phyloP scores from a whole-genome alignment of 345 rosid species.

The Mallotus nudiflorus region DNA sequence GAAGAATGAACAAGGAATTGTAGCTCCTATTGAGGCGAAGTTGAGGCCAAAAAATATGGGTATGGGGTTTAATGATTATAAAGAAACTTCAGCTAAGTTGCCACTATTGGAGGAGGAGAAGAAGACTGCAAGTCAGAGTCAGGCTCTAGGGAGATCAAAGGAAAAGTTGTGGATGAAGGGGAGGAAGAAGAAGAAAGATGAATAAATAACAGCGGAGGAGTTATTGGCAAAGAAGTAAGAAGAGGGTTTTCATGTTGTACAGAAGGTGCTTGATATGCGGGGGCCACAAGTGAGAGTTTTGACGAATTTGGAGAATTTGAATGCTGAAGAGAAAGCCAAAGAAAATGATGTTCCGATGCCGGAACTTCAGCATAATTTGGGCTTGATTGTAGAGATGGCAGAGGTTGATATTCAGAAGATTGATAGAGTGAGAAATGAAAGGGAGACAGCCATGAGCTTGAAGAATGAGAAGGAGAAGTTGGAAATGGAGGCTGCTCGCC shows the following conservation, averaged over 20 bases:
- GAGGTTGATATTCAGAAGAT: constrained; percentile 88
- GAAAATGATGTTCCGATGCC: constrained; percentile 91
- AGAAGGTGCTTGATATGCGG: constrained; percentile 91
- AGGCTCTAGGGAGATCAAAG: constrained; percentile 35
- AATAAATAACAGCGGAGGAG: constrained; percentile 64
- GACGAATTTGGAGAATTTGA: constrained; percentile 83
- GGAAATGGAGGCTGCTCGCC: constrained; percentile 49
- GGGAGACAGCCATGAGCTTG: constrained; percentile 79
- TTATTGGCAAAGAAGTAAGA: constrained; percentile 78
- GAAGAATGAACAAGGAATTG: constrained; percentile 83
- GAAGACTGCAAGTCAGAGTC: constrained; percentile 37
- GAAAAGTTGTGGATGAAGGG: constrained; percentile 70
- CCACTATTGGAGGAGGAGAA: constrained; percentile 67
- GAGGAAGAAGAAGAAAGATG: constrained; percentile 42
- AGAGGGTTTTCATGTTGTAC: constrained; percentile 70
- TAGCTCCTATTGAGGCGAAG: constrained; percentile 77
- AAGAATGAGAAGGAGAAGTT: constrained; percentile 77
- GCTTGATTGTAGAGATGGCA: constrained; percentile 70
- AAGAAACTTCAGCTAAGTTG: constrained; percentile 52
- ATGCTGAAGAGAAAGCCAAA: constrained; percentile 87
- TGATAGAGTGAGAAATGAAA: constrained; percentile 81
- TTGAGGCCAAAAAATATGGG: constrained; percentile 94
- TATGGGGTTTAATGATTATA: constrained; percentile 83
- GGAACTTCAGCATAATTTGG: constrained; percentile 83
- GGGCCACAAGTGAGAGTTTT: constrained; percentile 86